Evolutionary conservation across 148 eudicot species (phyloP).

Genomic region (Silene uniflora): DNA sequence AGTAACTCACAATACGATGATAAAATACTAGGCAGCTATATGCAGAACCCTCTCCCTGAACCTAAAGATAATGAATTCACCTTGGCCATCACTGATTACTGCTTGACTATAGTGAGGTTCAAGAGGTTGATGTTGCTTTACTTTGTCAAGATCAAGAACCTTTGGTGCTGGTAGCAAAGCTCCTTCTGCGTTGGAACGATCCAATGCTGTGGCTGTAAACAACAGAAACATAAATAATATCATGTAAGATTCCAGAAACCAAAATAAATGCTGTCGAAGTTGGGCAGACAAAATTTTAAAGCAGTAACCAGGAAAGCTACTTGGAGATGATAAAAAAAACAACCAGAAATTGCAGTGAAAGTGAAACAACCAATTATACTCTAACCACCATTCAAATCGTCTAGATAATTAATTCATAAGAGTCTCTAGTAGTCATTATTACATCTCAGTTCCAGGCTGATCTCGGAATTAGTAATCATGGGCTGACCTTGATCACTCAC

Average conservation of each 20-base stretch:
- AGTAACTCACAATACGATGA: not conserved
- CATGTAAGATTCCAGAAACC: not conserved
- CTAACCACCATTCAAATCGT: not conserved
- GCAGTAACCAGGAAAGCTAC: not conserved
- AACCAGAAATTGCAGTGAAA: not conserved
- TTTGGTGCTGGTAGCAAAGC: conserved; percentile 72
- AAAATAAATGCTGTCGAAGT: not conserved
- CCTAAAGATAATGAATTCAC: conserved; percentile 23
- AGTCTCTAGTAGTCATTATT: not conserved
- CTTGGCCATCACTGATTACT: conserved; percentile 36
- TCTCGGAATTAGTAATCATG: no score
- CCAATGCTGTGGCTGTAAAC: conserved; percentile 75
- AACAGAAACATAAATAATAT: conserved; percentile 21
- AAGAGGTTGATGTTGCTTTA: conserved; percentile 29
- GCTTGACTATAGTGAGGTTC: conserved; percentile 17
- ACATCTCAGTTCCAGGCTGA: no score
- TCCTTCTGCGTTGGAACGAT: conserved; percentile 84
- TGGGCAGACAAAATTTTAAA: not conserved
- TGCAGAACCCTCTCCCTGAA: not conserved
- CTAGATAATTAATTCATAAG: not conserved
- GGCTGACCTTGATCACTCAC: no score
- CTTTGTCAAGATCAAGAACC: conserved; percentile 42
- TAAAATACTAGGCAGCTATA: not conserved
- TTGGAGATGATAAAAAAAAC: not conserved
- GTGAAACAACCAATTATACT: not conserved